phyloP scores from a whole-genome alignment of 2,329 filamentous ascomycete species.

The Apiospora marii region DNA sequence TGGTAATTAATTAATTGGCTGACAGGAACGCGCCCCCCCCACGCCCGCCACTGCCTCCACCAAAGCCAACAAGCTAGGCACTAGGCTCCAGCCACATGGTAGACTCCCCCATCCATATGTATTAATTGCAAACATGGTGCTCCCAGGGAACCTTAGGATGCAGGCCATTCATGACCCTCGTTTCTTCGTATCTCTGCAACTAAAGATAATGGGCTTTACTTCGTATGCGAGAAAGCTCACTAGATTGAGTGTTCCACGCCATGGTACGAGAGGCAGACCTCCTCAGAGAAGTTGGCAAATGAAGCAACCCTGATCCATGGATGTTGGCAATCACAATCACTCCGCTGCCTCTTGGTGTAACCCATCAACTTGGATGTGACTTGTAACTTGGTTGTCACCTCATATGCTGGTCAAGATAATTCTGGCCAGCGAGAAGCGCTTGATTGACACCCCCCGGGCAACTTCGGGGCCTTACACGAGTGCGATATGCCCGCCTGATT shows the following conservation, averaged over 20 bases:
- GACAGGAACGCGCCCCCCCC: conserved; percentile 9
- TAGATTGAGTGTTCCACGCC: neutral
- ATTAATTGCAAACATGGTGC: neutral
- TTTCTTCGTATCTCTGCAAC: neutral
- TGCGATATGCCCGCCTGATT: neutral
- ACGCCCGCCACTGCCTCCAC: neutral
- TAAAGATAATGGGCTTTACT: neutral
- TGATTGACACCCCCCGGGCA: neutral
- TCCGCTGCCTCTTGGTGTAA: neutral
- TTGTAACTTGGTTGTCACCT: neutral
- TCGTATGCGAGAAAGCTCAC: neutral
- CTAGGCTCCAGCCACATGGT: neutral
- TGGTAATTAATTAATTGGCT: neutral
- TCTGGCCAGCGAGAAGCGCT: neutral
- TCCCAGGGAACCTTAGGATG: neutral
- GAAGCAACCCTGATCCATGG: conserved; percentile 10
- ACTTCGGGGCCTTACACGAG: neutral
- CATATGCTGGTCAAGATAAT: neutral
- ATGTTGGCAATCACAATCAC: conserved; percentile 10
- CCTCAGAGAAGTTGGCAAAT: conserved; percentile 5
- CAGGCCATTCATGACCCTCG: neutral
- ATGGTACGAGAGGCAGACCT: neutral
- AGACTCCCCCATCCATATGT: neutral
- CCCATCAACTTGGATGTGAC: conserved; percentile 3
- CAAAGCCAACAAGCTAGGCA: neutral